Base-by-base conservation (phyloP, 805 yeast genomes). In the Candida chilensis region DNA sequence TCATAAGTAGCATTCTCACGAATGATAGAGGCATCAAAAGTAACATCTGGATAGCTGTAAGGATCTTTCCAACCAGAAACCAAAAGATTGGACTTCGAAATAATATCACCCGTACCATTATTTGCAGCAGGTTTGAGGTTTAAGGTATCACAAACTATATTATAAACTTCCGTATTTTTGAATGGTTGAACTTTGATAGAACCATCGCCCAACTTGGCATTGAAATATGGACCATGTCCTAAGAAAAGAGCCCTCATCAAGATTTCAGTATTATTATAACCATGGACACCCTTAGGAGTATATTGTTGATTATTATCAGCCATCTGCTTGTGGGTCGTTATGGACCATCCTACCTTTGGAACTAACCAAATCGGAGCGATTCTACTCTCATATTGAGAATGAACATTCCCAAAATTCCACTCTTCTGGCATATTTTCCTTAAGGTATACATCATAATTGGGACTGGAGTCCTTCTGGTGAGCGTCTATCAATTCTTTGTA, bases 281-380 rank as follows among this genome's bases (percentile, higher is more conserved):
- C 96, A 52, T 85, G 94, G 1, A 81, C 81, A 6, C 95, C 96
- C 32, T 60, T 60, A 3, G 85, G 82, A n/a, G 49, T 47, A 47
- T 78, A 79, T 10, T 67, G 62, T 29, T 60, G 50, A 17, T 54
- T 52, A 45, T 64, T 63, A 2, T 59, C 59, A 16, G 66, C 64
- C 69, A 74, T 71, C 34, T 68, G 68, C 13, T 63, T 64, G 33
- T 64, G 68, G 1, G 87, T 82, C 2, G 84, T 68, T 11, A 87
- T 52, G 0, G 82, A 67, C 55, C 80, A 88, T 0, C 96, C 96
- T 5, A 83, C 75, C 20, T 78, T 70, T 1, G 96, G 96, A 3
- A 88, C 60, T 3, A 88, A 49, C 90, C 95, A 84, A 17, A 88
- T 52, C 1, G 94, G 94, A 0, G 96, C 94, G 14, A 86, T 59